Evolutionary conservation across 805 yeast species (phyloP), one percentile per base, ranked within the genome.

Genomic region (Wickerhamomyces alni): DNA sequence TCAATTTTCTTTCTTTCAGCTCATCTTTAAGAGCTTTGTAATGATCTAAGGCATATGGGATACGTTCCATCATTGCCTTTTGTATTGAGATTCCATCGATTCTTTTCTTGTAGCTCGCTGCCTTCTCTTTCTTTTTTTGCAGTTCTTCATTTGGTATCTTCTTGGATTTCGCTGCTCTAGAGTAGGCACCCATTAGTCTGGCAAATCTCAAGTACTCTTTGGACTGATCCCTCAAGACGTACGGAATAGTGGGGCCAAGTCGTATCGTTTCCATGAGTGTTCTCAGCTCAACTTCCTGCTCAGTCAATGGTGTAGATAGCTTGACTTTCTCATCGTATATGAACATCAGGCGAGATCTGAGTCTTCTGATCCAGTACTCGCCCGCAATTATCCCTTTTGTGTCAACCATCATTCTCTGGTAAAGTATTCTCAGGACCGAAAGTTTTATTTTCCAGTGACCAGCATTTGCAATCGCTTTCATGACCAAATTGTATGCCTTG

Each of bases 401-500:
- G 29, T 46, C 48, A 8, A 30, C 37, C 9, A 48, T 15, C 53
- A 50, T 51, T n/a, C 46, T 38, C 12, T 51, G 46, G n/a, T 63
- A 46, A 24, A 54, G 43, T 15, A 57, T 39, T 16, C 60, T 53
- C 8, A 57, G 37, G 2, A 48, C 45, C 1, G 49, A 28, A 22
- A 55, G 56, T 16, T 61, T 50, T 11, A 46, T 39, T 8, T 34
- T 28, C 46, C 59, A 54, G 32, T 52, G 56, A 0, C 68, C 71
- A 16, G 59, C 52, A 17, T 54, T 58, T 2, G 63, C 60, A 4
- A 65, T 38, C 6, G 62, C 38, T 42, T 62, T 64, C 51, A 66
- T 58, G 5, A 69, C 44, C 29, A 60, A 43, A 18, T 58, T 59
- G 34, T 65, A 67, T 1, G 59, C 50, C 1, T 54, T 56, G 8